Evolutionary conservation across 495 filamentous ascomycete species (phyloP).

Genomic region (Thozetella sp.): DNA sequence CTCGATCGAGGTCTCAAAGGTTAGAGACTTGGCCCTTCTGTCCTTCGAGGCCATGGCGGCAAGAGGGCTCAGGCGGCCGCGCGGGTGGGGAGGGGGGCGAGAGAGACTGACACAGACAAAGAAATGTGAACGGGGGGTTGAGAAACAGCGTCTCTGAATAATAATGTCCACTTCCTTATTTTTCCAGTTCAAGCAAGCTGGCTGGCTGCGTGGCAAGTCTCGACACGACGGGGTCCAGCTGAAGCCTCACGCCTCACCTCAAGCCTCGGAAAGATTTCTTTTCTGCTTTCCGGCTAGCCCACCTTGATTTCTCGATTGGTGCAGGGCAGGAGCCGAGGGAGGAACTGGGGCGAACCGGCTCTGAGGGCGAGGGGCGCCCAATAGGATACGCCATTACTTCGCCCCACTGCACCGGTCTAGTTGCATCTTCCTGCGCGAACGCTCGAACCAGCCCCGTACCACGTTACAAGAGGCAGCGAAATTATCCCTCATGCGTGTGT

Average conservation of each 20-base stretch:
- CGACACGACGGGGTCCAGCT: background rate
- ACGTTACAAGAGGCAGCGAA: conserved; percentile 4
- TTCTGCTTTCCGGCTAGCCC: no score
- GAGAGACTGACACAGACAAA: conserved; percentile 3
- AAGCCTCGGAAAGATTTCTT: background rate
- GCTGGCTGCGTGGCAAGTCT: background rate
- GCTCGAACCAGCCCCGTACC: conserved; percentile 3
- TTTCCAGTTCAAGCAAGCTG: no score
- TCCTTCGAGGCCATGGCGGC: no score
- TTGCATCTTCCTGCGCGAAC: background rate
- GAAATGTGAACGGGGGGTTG: background rate
- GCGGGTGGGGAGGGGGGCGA: no score
- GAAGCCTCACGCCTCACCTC: conserved; percentile 3
- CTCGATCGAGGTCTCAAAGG: no score
- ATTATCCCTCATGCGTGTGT: conserved; percentile 4
- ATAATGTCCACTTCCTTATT: background rate
- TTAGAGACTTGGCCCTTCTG: no score
- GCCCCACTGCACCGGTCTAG: background rate
- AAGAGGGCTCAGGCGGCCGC: no score
- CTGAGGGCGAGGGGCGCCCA: background rate
- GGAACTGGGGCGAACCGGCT: background rate
- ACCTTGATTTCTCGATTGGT: background rate
- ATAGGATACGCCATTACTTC: background rate
- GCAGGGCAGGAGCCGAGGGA: background rate
- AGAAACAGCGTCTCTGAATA: conserved; percentile 1